These are phyloP conservation scores for Hirschioporus abietinus DNA, from an alignment of 768 basidiomycete genomes.

Conservation along the genomic window DNA sequence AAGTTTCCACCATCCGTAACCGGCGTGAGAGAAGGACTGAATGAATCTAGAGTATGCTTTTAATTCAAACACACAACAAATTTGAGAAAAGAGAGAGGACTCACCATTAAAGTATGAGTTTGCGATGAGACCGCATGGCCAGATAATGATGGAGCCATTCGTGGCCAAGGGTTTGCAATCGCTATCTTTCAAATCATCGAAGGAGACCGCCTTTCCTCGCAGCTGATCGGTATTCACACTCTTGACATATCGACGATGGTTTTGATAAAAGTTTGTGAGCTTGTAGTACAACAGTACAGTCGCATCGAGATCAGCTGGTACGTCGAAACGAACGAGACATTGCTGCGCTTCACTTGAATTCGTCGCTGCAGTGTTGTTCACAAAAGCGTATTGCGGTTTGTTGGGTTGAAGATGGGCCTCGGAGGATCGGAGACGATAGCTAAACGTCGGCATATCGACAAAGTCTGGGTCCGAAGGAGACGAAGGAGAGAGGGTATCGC, in stretches of 20 bases:
- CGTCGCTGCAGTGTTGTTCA: constrained; percentile 46
- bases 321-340: constrained; percentile 77
- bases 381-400: constrained; percentile 72
- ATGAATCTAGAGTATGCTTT: constrained; percentile 58
- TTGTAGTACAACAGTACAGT: constrained; percentile 95
- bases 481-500: constrained; percentile 58
- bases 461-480: constrained; percentile 34
- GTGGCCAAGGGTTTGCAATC: constrained; percentile 82
- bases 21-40: constrained; percentile 48
- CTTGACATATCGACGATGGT: constrained; percentile 96
- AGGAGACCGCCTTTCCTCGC: constrained; percentile 57
- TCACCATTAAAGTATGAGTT: constrained; percentile 95
- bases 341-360: constrained; percentile 37
- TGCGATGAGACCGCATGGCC: constrained; percentile 96
- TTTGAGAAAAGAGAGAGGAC: constrained; percentile 15
- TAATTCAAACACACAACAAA: not conserved
- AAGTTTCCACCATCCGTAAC: constrained; percentile 47
- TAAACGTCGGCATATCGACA: constrained; percentile 52
- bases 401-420: constrained; percentile 40
- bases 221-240: constrained; percentile 83
- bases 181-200: constrained; percentile 48
- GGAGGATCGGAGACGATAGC: constrained; percentile 62
- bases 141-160: constrained; percentile 53
- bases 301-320: constrained; percentile 69
- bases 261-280: constrained; percentile 95